Evolutionary conservation across 2,329 filamentous ascomycete genomes (phyloP), one percentile per base, ranked within the genome.

Genomic region (Cryphonectria carpinicola): DNA sequence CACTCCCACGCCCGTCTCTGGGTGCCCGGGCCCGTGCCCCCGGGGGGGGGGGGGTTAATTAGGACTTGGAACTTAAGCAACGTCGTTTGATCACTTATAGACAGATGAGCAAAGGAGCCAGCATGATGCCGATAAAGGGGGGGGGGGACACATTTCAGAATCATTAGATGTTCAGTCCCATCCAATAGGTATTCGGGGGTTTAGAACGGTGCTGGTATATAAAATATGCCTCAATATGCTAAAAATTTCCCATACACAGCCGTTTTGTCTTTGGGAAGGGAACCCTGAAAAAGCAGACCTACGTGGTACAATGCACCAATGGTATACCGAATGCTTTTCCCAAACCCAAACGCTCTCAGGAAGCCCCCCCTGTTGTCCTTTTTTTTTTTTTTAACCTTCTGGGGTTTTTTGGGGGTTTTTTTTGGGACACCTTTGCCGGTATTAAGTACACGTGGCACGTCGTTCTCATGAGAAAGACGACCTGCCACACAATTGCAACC

Each of bases 301-400:
- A 39, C 22, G 43, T 19, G 39, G 64, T 58, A 54, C 28, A 19
- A 52, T 28, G 54, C 58, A 49, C 63, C 46, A 60, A 39, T 67
- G 62, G 37, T 69, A 62, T 52, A 71, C 56, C 64, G 63, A 37
- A 72, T 72, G 71, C 71, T 72, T 72, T 70, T 68, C 56, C 71
- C 71, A 52, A 71, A 46, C 61, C 66, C 49, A 58, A 71, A 63
- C 41, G 63, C 49, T 71, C 64, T 46, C 52, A 37, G 39, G 37
- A 65, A 71, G 66, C 56, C 56, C 68, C 49, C 49, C 66, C 28
- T 49, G 49, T 67, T 46, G 66, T 37, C 65, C 46, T 68, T 62
- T 43, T 39, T 66, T 49, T 19, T 28, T 28, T 28, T 28, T 28
- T 28, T 28, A 28, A 28, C 2, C 28, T 28, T 28, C 28, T 28